These are phyloP conservation scores for Pseudocercospora macadamiae DNA, from an alignment of 2,329 filamentous ascomycete species.

Conservation along the genomic window DNA sequence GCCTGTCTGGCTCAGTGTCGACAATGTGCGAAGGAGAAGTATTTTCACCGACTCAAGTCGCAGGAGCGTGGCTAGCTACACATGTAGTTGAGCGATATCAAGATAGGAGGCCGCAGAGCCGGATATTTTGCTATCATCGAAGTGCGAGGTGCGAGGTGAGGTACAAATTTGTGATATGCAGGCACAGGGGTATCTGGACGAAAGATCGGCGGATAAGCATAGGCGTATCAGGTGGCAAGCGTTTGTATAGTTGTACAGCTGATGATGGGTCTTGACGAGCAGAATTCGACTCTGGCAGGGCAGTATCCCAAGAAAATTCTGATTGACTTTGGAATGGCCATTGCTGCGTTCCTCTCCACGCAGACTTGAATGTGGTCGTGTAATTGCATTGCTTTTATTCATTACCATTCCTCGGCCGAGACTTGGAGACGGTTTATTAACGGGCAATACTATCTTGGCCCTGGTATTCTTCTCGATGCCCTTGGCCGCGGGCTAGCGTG, in stretches of 20 bases:
- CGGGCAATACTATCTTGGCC: background rate
- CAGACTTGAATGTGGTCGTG: too few relatives aligned
- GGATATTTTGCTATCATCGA: constrained; percentile 6
- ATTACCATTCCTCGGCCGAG: constrained; percentile 3
- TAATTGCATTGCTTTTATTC: too few relatives aligned
- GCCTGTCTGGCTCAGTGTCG: background rate
- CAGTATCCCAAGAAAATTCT: too few relatives aligned
- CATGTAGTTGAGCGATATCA: background rate
- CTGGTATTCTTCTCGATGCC: background rate
- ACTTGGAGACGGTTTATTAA: background rate
- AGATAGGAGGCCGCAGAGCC: constrained; percentile 1
- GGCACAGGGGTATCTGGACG: background rate
- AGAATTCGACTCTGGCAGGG: background rate
- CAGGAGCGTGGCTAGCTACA: too few relatives aligned
- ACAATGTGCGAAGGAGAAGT: background rate
- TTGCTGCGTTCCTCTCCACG: too few relatives aligned
- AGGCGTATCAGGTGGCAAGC: constrained; percentile 1
- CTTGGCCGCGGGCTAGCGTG: constrained; percentile 8
- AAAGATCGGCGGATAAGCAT: constrained; percentile 19
- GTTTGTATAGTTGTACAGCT: background rate
- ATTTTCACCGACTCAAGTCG: too few relatives aligned
- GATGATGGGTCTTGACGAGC: background rate
- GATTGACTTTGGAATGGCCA: too few relatives aligned
- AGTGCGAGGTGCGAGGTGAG: background rate
- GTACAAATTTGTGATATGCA: background rate